These are phyloP conservation scores for Candida sanyaensis DNA, from an alignment of 1,139 yeast genomes.

Conservation along the genomic window DNA sequence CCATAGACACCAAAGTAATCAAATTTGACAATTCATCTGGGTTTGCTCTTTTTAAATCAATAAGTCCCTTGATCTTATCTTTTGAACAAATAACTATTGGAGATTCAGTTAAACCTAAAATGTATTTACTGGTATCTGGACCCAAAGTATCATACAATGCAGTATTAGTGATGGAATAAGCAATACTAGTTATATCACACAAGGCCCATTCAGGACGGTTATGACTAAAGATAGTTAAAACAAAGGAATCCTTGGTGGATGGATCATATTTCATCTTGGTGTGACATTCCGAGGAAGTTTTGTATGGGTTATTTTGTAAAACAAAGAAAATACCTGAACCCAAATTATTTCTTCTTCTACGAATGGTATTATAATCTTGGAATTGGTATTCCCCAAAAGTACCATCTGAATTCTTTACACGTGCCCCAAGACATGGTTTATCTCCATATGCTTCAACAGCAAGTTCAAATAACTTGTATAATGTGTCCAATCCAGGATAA, in stretches of 20 bases:
- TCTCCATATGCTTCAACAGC: conserved; percentile 38
- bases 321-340: conserved; percentile 67
- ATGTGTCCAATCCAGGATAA: conserved; percentile 54
- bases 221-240: conserved; percentile 36
- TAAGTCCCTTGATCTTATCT: conserved; percentile 30
- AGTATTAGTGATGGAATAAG: conserved; percentile 38
- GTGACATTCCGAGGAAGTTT: conserved; percentile 29
- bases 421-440: conserved; percentile 51
- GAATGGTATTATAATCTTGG: conserved; percentile 45
- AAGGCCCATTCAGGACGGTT: conserved; percentile 43
- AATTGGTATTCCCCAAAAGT: conserved; percentile 49
- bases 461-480: conserved; percentile 49
- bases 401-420: conserved; percentile 43
- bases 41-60: conserved; percentile 27
- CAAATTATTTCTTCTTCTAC: conserved; percentile 45
- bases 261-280: conserved; percentile 23
- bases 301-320: conserved; percentile 46
- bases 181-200: conserved; percentile 38
- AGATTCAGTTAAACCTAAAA: conserved; percentile 34
- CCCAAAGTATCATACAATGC: conserved; percentile 47
- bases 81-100: conserved; percentile 38
- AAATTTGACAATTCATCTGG: conserved; percentile 28
- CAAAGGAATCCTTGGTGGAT: conserved; percentile 28
- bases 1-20: conserved; percentile 41
- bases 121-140: conserved; percentile 34